Evolutionary conservation across 176 grass and related monocot species (phyloP).

Genomic region (Saccharum spontaneum): DNA sequence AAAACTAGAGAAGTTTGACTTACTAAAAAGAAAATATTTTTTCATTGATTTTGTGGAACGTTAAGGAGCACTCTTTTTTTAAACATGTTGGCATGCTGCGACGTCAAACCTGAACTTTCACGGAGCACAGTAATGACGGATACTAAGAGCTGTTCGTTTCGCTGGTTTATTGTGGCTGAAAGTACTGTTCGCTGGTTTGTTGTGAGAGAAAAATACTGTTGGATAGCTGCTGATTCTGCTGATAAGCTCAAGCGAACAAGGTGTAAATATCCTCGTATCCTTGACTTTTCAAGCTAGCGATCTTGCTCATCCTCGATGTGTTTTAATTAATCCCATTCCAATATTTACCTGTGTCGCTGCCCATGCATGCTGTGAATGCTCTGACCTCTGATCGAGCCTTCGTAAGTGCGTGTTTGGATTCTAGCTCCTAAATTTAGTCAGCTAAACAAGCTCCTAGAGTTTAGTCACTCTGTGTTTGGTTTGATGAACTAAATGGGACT

Average conservation of each 20-base stretch:
- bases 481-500: no score
- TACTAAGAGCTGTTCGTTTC: no score
- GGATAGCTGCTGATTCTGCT: no score
- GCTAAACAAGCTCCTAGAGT: no score
- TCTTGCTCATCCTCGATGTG: neutral
- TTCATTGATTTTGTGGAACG: neutral
- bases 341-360: slow-evolving; percentile 27
- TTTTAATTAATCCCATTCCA: slow-evolving; percentile 38
- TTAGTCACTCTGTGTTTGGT: no score
- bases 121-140: neutral
- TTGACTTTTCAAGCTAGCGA: neutral
- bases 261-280: neutral
- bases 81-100: neutral
- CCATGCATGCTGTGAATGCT: slow-evolving; percentile 31
- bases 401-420: neutral
- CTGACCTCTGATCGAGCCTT: slow-evolving; percentile 29
- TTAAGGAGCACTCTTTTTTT: neutral
- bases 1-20: neutral
- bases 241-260: no score
- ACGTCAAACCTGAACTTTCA: slow-evolving; percentile 17
- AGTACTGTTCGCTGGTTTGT: no score
- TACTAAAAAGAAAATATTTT: neutral
- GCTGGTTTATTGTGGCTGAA: no score
- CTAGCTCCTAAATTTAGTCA: no score
- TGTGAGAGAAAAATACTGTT: no score